Conservation (phyloP, 2,329 filamentous ascomycete species). For the Trichoderma atrobrunneum region DNA sequence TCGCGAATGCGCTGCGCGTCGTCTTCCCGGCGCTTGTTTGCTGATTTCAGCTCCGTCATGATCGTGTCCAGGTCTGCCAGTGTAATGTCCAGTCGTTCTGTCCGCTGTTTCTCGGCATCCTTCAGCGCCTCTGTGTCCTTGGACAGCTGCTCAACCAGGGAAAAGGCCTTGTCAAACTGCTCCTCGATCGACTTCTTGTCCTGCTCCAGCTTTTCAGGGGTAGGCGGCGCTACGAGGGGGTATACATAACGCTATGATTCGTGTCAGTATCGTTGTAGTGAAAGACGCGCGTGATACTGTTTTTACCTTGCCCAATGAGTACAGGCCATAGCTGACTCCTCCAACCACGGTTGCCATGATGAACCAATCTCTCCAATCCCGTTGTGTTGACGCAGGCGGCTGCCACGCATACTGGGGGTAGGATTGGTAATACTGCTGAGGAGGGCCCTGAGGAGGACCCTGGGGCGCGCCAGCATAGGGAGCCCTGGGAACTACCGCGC, state of each 20-base stretch:
- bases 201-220: slow-evolving; percentile 86
- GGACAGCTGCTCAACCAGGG: slow-evolving; percentile 84
- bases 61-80: slow-evolving; percentile 82
- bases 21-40: slow-evolving; percentile 78
- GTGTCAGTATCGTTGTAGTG: slow-evolving; percentile 25
- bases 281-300: neutral
- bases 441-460: slow-evolving; percentile 40
- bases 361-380: slow-evolving; percentile 99
- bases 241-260: slow-evolving; percentile 74
- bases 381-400: slow-evolving; percentile 58
- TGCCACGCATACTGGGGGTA: slow-evolving; percentile 58
- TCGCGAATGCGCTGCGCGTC: slow-evolving; percentile 83
- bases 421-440: slow-evolving; percentile 47
- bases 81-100: slow-evolving; percentile 76
- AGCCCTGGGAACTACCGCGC: slow-evolving; percentile 34
- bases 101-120: slow-evolving; percentile 77
- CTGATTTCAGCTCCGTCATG: slow-evolving; percentile 75
- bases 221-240: slow-evolving; percentile 88
- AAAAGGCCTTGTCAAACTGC: slow-evolving; percentile 88
- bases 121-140: slow-evolving; percentile 90
- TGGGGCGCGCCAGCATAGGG: slow-evolving; percentile 40
- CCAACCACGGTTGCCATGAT: slow-evolving; percentile 97
- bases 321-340: slow-evolving; percentile 84
- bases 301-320: slow-evolving; percentile 78
- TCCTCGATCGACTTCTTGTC: slow-evolving; percentile 93